A percentile compares a stretch with the other conserved stretches of the same genome.
Conservation (phyloP, 352 stramenopile species). For the Pythium pyrilobum region DNA sequence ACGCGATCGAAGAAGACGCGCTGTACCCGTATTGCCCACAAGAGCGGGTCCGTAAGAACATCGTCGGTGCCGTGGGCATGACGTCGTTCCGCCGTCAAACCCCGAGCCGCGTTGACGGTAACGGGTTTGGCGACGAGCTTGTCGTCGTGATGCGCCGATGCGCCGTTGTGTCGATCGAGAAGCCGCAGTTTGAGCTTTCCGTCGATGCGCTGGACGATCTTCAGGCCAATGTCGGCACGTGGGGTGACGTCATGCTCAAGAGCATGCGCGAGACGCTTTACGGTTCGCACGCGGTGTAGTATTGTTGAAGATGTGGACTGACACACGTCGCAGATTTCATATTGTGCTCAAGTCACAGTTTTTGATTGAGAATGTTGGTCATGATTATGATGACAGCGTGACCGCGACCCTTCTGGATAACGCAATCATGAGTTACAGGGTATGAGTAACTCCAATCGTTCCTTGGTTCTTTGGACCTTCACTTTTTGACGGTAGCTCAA, state of each 20-base stretch:
- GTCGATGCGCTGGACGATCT: conserved; percentile 11
- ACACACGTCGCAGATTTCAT: no score
- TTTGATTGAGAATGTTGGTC: no score
- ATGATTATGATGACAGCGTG: no score
- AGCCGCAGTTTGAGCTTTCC: conserved; percentile 9
- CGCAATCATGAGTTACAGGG: no score
- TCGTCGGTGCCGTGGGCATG: conserved; percentile 21
- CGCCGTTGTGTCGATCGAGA: conserved; percentile 9
- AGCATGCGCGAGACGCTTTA: not conserved
- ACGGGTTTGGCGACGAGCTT: not conserved
- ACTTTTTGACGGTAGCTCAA: no score
- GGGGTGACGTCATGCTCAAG: conserved; percentile 6
- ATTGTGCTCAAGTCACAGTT: no score
- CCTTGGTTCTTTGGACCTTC: no score
- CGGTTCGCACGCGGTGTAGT: no score
- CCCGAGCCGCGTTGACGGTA: not conserved
- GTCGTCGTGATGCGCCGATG: conserved; percentile 7
- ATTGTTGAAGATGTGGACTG: no score
- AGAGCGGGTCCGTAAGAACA: conserved; percentile 25
- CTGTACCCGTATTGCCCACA: conserved; percentile 32
- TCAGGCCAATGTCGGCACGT: conserved; percentile 3
- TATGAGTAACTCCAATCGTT: no score
- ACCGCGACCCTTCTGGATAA: no score
- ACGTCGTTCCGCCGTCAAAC: no score
- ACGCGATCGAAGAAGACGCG: conserved; percentile 37